Percentiles rank a stretch among this genome's conserved stretches.
phyloP scores from a whole-genome alignment of 352 stramenopile genomes.

The Phytophthora syringae region DNA sequence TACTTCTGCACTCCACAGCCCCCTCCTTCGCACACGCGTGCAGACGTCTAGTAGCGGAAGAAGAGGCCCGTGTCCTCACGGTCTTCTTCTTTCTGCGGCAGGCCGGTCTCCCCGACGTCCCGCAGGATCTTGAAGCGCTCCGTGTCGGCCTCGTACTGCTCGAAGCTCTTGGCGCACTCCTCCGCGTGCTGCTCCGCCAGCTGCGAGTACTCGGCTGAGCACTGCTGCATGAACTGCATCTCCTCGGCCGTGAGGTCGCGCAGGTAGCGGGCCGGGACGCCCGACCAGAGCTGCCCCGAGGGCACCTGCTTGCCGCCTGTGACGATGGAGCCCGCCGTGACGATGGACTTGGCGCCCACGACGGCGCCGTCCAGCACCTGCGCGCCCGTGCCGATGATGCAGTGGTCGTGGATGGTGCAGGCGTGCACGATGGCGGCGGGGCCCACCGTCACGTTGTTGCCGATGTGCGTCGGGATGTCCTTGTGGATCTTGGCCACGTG shows the following conservation, averaged over 20 bases:
- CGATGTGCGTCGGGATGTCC: conserved; percentile 91
- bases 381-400: conserved; percentile 92
- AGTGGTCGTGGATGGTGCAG: conserved; percentile 92
- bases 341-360: conserved; percentile 88
- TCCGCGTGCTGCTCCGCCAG: conserved; percentile 74
- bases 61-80: conserved; percentile 85
- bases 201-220: conserved; percentile 86
- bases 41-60: conserved; percentile 88
- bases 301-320: conserved; percentile 87
- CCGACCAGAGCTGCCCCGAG: conserved; percentile 91
- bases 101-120: conserved; percentile 80
- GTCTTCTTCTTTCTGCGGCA: conserved; percentile 68
- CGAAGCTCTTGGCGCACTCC: conserved; percentile 86
- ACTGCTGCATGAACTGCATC: conserved; percentile 91
- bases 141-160: conserved; percentile 81
- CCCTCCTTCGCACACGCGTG: conserved; percentile 8
- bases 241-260: conserved; percentile 87
- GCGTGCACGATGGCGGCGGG: conserved; percentile 90
- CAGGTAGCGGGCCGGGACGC: conserved; percentile 81
- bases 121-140: conserved; percentile 80
- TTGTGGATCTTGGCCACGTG: conserved; percentile 94
- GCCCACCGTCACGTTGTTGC: conserved; percentile 92
- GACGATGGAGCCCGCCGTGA: conserved; percentile 92
- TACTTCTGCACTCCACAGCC: conserved; percentile 30
- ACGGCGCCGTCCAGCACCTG: conserved; percentile 92